phyloP scores from a whole-genome alignment of 1,139 yeast species.

The Pneumocystis carinii region DNA sequence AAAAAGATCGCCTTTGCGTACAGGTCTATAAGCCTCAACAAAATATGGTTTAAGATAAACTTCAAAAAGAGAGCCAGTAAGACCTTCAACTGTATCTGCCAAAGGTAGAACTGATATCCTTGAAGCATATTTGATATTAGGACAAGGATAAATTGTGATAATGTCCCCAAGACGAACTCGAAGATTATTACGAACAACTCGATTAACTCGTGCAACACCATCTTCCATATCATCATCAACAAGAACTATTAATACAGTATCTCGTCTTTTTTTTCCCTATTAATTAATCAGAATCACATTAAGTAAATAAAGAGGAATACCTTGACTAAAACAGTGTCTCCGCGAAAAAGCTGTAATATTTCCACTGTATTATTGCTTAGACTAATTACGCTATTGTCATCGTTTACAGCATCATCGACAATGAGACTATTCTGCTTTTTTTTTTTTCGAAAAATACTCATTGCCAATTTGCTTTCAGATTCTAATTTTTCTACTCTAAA shows the following conservation, averaged over 20 bases:
- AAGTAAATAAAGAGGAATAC: neutral
- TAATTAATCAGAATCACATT: neutral
- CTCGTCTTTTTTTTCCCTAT: slow-evolving; percentile 86
- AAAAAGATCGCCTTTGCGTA: slow-evolving; percentile 91
- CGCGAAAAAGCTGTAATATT: slow-evolving; percentile 82
- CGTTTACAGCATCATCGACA: slow-evolving; percentile 94
- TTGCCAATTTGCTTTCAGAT: slow-evolving; percentile 33
- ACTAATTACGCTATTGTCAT: slow-evolving; percentile 91
- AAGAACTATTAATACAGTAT: slow-evolving; percentile 89
- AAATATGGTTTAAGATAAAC: slow-evolving; percentile 94
- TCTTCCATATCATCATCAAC: slow-evolving; percentile 87
- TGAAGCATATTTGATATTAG: slow-evolving; percentile 76
- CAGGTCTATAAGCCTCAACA: slow-evolving; percentile 98
- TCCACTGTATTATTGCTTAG: slow-evolving; percentile 95
- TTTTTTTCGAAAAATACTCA: slow-evolving; percentile 92
- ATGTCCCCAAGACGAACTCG: slow-evolving; percentile 90
- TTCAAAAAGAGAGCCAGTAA: slow-evolving; percentile 94
- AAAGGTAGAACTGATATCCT: slow-evolving; percentile 92
- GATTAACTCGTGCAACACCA: slow-evolving; percentile 84
- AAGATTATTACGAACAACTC: slow-evolving; percentile 90
- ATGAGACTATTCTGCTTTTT: slow-evolving; percentile 86
- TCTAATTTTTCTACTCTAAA: neutral
- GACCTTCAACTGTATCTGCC: slow-evolving; percentile 95
- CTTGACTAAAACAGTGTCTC: slow-evolving; percentile 92
- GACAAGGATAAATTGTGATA: slow-evolving; percentile 84